Conservation (phyloP, 139 green algal species). For the Gonium pectorale region DNA sequence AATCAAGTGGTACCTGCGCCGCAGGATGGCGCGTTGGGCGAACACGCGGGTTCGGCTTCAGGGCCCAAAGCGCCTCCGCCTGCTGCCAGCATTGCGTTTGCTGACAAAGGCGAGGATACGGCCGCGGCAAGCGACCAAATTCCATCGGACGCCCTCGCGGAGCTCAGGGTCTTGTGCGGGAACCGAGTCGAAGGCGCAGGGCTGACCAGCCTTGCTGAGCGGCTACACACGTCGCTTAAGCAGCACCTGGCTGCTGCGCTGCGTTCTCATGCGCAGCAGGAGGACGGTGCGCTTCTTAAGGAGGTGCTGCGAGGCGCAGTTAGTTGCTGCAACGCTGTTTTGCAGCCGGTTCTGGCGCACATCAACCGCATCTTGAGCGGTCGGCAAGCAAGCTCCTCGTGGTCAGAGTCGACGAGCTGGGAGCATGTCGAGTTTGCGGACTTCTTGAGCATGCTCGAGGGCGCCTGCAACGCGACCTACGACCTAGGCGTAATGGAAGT, state of each 20-base stretch:
- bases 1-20: slow-evolving; percentile 18
- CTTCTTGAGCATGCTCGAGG: slow-evolving; percentile 34
- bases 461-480: slow-evolving; percentile 5
- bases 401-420: slow-evolving; percentile 34
- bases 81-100: too few relatives aligned
- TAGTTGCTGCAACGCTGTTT: neutral
- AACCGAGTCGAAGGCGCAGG: neutral
- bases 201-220: slow-evolving; percentile 1
- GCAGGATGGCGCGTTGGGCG: neutral
- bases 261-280: neutral
- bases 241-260: neutral
- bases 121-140: neutral
- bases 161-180: neutral
- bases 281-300: neutral
- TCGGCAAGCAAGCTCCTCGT: slow-evolving; percentile 5
- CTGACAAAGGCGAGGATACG: neutral
- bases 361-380: slow-evolving; percentile 34
- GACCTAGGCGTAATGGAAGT: slow-evolving; percentile 39
- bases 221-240: neutral
- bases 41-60: slow-evolving; percentile 7
- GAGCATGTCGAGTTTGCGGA: slow-evolving; percentile 37
- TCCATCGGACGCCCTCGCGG: neutral
- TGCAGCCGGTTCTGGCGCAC: slow-evolving; percentile 23
- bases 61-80: neutral
- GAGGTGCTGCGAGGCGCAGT: neutral